Evolutionary conservation across 2,329 filamentous ascomycete species (phyloP), one percentile per base, ranked within the genome.

Genomic region (Coniochaeta ligniaria): DNA sequence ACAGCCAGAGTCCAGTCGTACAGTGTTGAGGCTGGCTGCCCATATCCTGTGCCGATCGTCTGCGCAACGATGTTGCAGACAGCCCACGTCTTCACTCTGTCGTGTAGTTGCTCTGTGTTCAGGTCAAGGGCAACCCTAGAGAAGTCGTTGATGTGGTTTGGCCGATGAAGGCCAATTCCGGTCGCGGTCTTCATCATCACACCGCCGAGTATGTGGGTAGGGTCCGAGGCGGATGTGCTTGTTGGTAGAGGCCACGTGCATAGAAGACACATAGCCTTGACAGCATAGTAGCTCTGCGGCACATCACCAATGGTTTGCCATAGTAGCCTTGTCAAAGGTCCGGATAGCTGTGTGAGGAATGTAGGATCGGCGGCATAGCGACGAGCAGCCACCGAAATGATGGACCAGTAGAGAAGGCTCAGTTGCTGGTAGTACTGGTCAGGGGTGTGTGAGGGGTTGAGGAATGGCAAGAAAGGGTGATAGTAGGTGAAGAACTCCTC

Each of bases 151-250:
- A 90, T 90, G 71, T 93, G 87, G 60, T 88, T 91, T 14, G 90
- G 91, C 56, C 90, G 84, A 69, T 95, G 90, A 59, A 95, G 79
- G 22, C 91, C 90, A 66, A 93, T 92, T 65, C 91, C 90, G 65
- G 91, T 92, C 9, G 91, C 91, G 24, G 90, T 85, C 75, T 93
- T 92, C 85, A 94, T 92, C 89, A 94, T 92, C 63, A 92, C 85
- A 59, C 91, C 90, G 66, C 88, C 88, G 20, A 93, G 77, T 71
- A 91, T 92, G 70, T 93, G 91, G 1, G 90, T 94, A 2, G 90
- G 89, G 66, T 95, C 91, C 8, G 87, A 87, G 6, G 88, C 88
- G 1, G 89, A 92, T 6, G 88, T 91, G 73, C 88, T 92, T n/a
- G 88, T 91, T 0, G 91, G 91, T 41, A 94, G 75, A 6, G 91